phyloP scores from a whole-genome alignment of 2,329 filamentous ascomycete genomes.

The Penicillium digitatum region DNA sequence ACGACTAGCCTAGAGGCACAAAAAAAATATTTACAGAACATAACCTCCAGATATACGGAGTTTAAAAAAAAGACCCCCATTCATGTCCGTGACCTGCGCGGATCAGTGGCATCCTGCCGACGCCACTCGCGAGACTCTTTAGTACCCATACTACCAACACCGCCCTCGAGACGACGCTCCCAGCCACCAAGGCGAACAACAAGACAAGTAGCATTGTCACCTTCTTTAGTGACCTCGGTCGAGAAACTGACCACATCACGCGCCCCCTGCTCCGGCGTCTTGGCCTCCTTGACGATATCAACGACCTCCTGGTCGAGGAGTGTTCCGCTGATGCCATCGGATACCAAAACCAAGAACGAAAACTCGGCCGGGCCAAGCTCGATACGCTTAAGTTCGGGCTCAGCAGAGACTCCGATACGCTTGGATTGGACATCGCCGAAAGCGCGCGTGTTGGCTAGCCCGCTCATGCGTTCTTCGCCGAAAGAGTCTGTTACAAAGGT shows the following conservation, averaged over 20 bases:
- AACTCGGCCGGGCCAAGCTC: slow-evolving; percentile 81
- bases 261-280: slow-evolving; percentile 81
- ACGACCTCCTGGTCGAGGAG: slow-evolving; percentile 92
- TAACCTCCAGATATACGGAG: not conserved
- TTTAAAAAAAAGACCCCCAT: not conserved
- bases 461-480: slow-evolving; percentile 91
- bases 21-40: slow-evolving; percentile 22
- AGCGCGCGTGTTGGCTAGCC: slow-evolving; percentile 86
- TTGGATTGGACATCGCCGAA: slow-evolving; percentile 93
- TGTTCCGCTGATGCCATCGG: slow-evolving; percentile 82
- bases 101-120: slow-evolving; percentile 74
- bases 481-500: slow-evolving; percentile 93
- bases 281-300: slow-evolving; percentile 89
- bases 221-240: slow-evolving; percentile 69
- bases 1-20: slow-evolving; percentile 4
- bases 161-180: slow-evolving; percentile 68
- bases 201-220: slow-evolving; percentile 62
- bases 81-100: slow-evolving; percentile 62
- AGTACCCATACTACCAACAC: slow-evolving; percentile 81
- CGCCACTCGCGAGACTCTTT: slow-evolving; percentile 87
- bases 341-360: slow-evolving; percentile 81
- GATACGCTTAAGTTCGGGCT: slow-evolving; percentile 78
- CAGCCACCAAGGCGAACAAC: slow-evolving; percentile 62
- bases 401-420: slow-evolving; percentile 87
- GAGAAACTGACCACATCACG: slow-evolving; percentile 78